Conservation (phyloP, 2,329 filamentous ascomycete species). For the Aspergillus flavus region DNA sequence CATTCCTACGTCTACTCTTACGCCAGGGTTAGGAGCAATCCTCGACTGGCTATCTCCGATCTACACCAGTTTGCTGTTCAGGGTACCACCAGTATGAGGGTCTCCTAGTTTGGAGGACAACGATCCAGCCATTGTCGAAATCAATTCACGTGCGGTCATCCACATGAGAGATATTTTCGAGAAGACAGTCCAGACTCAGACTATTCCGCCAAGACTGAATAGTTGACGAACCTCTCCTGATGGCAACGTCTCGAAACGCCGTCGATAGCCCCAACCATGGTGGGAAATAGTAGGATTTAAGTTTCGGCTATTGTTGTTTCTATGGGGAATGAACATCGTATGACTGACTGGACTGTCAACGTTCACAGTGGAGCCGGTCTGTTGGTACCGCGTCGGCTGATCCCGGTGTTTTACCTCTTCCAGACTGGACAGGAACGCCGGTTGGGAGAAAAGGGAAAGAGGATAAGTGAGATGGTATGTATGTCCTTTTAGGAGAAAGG, state of each 20-base stretch:
- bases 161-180: background rate
- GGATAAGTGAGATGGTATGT: background rate
- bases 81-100: too few species aligned
- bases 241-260: background rate
- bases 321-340: slow-evolving; percentile 7
- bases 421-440: background rate
- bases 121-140: background rate
- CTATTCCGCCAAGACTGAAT: background rate
- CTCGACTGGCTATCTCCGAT: background rate
- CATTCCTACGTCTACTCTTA: background rate
- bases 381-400: background rate
- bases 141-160: background rate
- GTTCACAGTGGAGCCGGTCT: background rate
- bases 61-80: background rate
- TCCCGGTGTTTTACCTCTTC: background rate
- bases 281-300: background rate
- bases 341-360: slow-evolving; percentile 7
- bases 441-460: background rate
- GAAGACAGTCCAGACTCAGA: background rate
- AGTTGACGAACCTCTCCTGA: background rate
- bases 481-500: background rate
- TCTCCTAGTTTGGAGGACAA: too few species aligned
- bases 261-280: background rate
- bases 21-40: background rate
- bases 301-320: slow-evolving; percentile 4